These are phyloP conservation scores for Alternaria triticimaculans DNA, from an alignment of 2,329 filamentous ascomycete species.

Conservation along the genomic window DNA sequence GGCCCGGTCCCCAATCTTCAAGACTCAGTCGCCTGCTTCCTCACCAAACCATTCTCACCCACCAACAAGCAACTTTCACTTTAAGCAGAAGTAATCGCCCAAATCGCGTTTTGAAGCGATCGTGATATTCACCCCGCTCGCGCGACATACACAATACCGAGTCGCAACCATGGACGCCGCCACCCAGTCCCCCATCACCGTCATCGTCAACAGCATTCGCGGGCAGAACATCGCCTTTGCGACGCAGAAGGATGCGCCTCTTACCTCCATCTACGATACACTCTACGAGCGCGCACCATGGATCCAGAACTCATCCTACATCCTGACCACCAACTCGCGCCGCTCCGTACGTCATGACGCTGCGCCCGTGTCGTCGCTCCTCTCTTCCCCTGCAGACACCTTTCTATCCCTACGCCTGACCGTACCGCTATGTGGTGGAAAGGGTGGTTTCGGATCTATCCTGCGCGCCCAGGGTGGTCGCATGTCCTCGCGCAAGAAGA, in stretches of 20 bases:
- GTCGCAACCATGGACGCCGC: constrained; percentile 30
- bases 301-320: constrained; percentile 64
- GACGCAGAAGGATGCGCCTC: constrained; percentile 69
- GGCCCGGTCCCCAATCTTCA: not conserved
- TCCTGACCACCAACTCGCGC: constrained; percentile 83
- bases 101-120: not conserved
- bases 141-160: not conserved
- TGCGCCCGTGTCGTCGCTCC: constrained; percentile 66
- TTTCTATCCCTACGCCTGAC: constrained; percentile 85
- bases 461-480: constrained; percentile 94
- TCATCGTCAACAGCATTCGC: constrained; percentile 83
- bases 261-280: constrained; percentile 73
- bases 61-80: not conserved
- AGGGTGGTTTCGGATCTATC: constrained; percentile 97
- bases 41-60: constrained; percentile 1
- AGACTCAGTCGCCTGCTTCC: not conserved
- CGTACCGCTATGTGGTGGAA: constrained; percentile 84
- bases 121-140: not conserved
- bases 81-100: not conserved
- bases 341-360: constrained; percentile 67
- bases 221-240: constrained; percentile 85
- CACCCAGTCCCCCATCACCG: constrained; percentile 45
- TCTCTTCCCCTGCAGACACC: constrained; percentile 64
- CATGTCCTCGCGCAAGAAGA: constrained; percentile 96
- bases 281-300: constrained; percentile 64